A percentile compares a stretch with the other conserved stretches of the same genome.
phyloP scores from a whole-genome alignment of 2,329 filamentous ascomycete species.

The Pseudonectria buxi region DNA sequence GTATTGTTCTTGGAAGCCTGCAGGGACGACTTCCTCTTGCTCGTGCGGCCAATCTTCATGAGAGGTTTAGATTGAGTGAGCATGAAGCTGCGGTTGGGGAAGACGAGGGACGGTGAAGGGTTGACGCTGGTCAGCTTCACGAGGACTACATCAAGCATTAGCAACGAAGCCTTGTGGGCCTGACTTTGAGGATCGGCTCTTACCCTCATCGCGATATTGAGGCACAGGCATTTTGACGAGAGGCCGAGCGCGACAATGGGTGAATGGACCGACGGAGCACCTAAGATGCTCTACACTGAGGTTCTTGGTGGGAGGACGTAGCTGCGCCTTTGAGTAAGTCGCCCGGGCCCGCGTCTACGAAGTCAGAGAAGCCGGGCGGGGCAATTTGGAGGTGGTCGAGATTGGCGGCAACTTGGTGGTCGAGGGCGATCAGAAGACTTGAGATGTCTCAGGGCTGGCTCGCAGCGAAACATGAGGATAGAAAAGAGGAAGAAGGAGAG shows the following conservation, averaged over 20 bases:
- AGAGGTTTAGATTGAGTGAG: conserved; percentile 24
- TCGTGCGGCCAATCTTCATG: conserved; percentile 38
- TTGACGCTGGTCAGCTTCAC: conserved; percentile 23
- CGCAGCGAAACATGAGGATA: neutral
- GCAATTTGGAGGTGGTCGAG: no score
- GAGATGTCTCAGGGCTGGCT: no score
- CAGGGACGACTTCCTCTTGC: conserved; percentile 30
- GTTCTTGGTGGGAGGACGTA: no score
- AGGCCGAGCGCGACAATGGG: neutral
- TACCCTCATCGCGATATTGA: conserved; percentile 21
- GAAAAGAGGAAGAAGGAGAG: conserved; percentile 1
- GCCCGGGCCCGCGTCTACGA: no score
- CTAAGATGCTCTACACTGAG: no score
- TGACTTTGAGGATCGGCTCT: neutral
- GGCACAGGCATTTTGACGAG: conserved; percentile 14
- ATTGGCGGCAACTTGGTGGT: no score
- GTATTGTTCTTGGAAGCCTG: conserved; percentile 45
- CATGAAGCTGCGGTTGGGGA: conserved; percentile 23
- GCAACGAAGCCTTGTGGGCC: neutral
- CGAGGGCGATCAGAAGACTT: no score
- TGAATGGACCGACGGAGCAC: no score
- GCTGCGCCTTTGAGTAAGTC: no score
- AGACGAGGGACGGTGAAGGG: conserved; percentile 11
- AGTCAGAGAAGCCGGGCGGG: no score
- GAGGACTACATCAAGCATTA: conserved; percentile 22